Evolutionary conservation across 495 filamentous ascomycete genomes (phyloP).

Genomic region (Aspergillus indologenus): DNA sequence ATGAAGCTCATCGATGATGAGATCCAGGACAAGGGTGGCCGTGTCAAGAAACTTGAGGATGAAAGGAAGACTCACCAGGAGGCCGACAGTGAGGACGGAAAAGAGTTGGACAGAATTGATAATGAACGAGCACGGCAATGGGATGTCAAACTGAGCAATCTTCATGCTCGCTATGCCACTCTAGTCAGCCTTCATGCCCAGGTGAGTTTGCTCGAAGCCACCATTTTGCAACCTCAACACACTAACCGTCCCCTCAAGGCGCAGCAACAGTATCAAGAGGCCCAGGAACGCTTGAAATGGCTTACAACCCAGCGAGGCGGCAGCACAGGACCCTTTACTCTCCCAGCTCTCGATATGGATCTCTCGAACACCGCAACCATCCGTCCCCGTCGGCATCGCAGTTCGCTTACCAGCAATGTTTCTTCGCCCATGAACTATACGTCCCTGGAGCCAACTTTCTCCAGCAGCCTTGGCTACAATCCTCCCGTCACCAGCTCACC

Average conservation of each 20-base stretch:
- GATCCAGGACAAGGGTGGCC: slow-evolving; percentile 57
- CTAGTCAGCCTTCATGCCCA: slow-evolving; percentile 48
- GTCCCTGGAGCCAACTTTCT: slow-evolving; percentile 35
- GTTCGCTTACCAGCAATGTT: slow-evolving; percentile 47
- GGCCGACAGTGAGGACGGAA: slow-evolving; percentile 48
- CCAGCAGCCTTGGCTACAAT: slow-evolving; percentile 41
- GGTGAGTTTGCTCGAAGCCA: slow-evolving; percentile 13
- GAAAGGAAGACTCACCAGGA: slow-evolving; percentile 48
- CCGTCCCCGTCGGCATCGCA: slow-evolving; percentile 48
- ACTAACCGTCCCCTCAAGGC: slow-evolving; percentile 24
- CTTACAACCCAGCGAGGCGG: slow-evolving; percentile 43
- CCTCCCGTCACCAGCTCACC: slow-evolving; percentile 47
- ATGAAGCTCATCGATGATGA: slow-evolving; percentile 61
- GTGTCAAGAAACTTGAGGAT: slow-evolving; percentile 62
- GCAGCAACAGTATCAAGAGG: slow-evolving; percentile 51
- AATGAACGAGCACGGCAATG: slow-evolving; percentile 57
- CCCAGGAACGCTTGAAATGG: slow-evolving; percentile 51
- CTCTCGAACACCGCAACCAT: slow-evolving; percentile 39
- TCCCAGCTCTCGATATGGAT: slow-evolving; percentile 44
- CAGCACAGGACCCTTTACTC: slow-evolving; percentile 42
- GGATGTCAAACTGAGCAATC: slow-evolving; percentile 44
- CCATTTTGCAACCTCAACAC: not conserved
- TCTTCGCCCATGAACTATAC: slow-evolving; percentile 47
- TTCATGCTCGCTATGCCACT: slow-evolving; percentile 52
- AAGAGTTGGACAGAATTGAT: slow-evolving; percentile 49